Evolutionary conservation across 2,329 filamentous ascomycete genomes (phyloP).

Genomic region (Hymenoscyphus occultus): DNA sequence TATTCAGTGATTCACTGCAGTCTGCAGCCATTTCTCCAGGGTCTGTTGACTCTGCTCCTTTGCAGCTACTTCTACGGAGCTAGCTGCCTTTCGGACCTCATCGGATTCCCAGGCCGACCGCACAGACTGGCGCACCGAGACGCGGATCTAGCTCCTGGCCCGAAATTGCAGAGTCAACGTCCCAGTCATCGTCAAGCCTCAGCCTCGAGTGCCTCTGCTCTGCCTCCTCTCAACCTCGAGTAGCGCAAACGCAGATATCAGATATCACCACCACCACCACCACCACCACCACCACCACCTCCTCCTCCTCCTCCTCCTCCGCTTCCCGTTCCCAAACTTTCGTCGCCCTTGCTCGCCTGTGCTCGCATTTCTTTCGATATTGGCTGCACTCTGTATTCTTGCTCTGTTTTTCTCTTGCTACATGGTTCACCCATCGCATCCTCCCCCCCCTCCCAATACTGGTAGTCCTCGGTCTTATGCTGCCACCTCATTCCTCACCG

Average conservation of each 20-base stretch:
- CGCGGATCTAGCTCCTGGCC: not conserved
- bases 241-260: no score
- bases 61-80: no score
- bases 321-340: not conserved
- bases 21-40: no score
- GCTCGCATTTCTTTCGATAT: not conserved
- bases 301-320: not conserved
- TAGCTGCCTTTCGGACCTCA: not conserved
- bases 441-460: not conserved
- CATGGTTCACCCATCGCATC: not conserved
- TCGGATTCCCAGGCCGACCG: not conserved
- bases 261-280: no score
- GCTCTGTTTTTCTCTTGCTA: not conserved
- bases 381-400: not conserved
- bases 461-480: no score
- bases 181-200: not conserved
- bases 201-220: not conserved
- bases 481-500: slow-evolving; percentile 4
- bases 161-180: slow-evolving; percentile 1
- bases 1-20: no score
- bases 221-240: not conserved
- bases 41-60: no score
- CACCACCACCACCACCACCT: no score
- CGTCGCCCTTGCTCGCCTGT: not conserved
- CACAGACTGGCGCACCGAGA: not conserved